Evolutionary conservation across 2,329 filamentous ascomycete species (phyloP), one percentile per base, ranked within the genome.

Genomic region (Didymella keratinophila): DNA sequence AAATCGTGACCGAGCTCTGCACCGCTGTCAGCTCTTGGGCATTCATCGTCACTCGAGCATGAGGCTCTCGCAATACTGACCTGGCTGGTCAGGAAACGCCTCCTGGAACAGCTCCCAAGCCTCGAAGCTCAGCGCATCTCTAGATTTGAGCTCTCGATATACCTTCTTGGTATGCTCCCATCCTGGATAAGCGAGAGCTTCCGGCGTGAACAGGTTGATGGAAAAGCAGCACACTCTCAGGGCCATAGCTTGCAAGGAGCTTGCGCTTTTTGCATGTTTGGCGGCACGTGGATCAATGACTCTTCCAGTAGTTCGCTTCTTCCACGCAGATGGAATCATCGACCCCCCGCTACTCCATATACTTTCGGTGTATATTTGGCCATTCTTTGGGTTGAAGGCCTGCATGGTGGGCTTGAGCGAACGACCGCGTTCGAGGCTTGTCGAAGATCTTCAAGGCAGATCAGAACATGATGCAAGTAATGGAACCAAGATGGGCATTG

Each of bases 351-450:
- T 18, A n/a, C 34, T 28, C 18, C 27, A 47, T 9, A 28, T 48
- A 5, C 27, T 47, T 20, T 57, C 54, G 2, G 20, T 47, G 36
- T 57, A 57, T 4, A 52, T 28, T 28, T 56, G 53, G 4, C 53
- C 53, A 28, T 56, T 56, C 1, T 51, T 39, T 12, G 39, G 41
- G 16, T 56, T 41, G 32, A 56, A 56, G 2, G 42, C 21, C 20
- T 42, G 5, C 53, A 56, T 56, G 25, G 30, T 10, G 21, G 12
- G 30, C n/a, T 18, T 45, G 6, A 9, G 20, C 8, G 16, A 32
- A n/a, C 5, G 16, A 3, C 23, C 12, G 28, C 37, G 20, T 14
- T 34, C 12, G n/a, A 18, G n/a, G 10, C 8, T 8, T 39, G n/a
- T 10, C 10, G 8, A 18, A 20, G 2, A 39, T 4, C 2, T 10